Evolutionary conservation across 192 early-diverging fungal genomes (phyloP).

Genomic region (Oehlia diaphana): DNA sequence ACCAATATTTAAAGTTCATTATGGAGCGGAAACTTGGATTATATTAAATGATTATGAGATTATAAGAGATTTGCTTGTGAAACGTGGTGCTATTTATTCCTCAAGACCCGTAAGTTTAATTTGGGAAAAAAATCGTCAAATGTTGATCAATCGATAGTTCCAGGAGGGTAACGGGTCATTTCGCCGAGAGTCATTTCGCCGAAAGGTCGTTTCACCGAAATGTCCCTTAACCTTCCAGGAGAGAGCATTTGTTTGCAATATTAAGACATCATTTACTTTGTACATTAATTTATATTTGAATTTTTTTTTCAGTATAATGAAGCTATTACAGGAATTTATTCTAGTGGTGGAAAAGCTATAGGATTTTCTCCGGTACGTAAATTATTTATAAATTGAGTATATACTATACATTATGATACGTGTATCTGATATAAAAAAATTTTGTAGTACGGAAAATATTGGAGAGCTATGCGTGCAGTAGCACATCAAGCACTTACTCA

Average conservation of each 20-base stretch:
- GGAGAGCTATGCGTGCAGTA: neutral
- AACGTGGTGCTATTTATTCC: slow-evolving; percentile 37
- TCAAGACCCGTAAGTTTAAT: slow-evolving; percentile 26
- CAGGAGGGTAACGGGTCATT: no score
- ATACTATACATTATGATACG: no score
- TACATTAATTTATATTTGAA: neutral
- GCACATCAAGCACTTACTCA: neutral
- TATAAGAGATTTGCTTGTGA: slow-evolving; percentile 37
- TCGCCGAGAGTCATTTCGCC: no score
- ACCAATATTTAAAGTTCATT: slow-evolving; percentile 35
- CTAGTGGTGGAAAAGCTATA: neutral
- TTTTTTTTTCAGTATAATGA: neutral
- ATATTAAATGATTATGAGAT: slow-evolving; percentile 34
- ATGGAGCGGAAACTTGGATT: slow-evolving; percentile 35
- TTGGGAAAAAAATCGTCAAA: no score
- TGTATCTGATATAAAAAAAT: neutral
- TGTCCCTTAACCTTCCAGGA: neutral
- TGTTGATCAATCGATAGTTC: no score
- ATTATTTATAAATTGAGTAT: neutral
- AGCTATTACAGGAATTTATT: neutral
- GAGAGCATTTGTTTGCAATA: no score
- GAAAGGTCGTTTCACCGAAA: no score
- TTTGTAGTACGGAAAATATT: neutral
- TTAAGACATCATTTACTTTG: no score
- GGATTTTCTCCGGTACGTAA: neutral